Conservation (phyloP, 179 eudicot species). For the Dionaea muscipula region DNA sequence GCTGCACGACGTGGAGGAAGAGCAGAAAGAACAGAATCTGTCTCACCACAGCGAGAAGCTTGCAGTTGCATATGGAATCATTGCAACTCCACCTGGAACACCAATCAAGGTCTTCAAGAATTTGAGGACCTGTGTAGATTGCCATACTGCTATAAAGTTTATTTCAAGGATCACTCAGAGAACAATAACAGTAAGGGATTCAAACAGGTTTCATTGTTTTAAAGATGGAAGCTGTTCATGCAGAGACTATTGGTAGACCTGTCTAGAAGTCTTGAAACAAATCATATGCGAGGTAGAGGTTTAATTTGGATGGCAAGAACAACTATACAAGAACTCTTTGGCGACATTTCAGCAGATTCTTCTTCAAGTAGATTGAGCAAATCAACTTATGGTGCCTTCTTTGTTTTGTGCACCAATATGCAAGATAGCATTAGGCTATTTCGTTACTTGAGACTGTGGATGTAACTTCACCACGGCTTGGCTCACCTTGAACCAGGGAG, state of each 20-base stretch:
- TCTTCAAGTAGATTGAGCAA: too few species aligned
- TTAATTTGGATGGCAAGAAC: too few species aligned
- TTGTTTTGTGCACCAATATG: too few species aligned
- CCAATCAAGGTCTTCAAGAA: constrained; percentile 64
- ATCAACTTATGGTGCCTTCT: too few species aligned
- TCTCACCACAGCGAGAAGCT: constrained; percentile 74
- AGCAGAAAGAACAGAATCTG: constrained; percentile 66
- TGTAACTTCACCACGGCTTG: too few species aligned
- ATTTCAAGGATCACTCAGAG: constrained; percentile 50
- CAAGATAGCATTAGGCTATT: too few species aligned
- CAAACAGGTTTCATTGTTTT: constrained; percentile 58
- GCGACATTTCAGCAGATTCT: too few species aligned
- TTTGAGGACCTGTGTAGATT: constrained; percentile 69
- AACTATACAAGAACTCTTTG: too few species aligned
- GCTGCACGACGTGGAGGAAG: constrained; percentile 78
- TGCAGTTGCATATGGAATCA: constrained; percentile 65
- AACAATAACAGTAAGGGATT: constrained; percentile 51
- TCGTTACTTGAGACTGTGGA: too few species aligned
- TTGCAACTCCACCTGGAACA: constrained; percentile 51
- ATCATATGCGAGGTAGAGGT: too few species aligned
- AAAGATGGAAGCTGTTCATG: constrained; percentile 62
- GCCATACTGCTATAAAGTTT: constrained; percentile 64
- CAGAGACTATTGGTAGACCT: constrained; percentile 47
- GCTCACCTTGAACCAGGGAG: too few species aligned
- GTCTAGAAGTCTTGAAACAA: neutral